These are phyloP conservation scores for Verticillium alfalfae DNA, from an alignment of 2,329 filamentous ascomycete species.

Conservation along the genomic window DNA sequence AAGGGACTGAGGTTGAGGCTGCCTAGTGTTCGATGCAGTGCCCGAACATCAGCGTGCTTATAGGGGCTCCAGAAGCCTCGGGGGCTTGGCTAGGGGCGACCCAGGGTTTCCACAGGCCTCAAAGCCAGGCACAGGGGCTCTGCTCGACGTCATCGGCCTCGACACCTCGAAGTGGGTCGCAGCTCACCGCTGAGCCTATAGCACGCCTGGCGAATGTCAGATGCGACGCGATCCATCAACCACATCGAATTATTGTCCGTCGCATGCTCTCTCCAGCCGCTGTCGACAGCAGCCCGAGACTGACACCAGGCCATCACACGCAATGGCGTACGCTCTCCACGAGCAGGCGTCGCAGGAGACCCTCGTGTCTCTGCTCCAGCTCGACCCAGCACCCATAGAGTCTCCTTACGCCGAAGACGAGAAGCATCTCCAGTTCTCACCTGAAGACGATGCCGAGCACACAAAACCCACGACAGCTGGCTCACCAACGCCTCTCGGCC, in stretches of 20 bases:
- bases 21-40: too few relatives aligned
- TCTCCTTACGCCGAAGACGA: constrained; percentile 41
- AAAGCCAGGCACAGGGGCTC: too few relatives aligned
- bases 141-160: too few relatives aligned
- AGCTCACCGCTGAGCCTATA: neutral
- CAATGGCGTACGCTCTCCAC: constrained; percentile 9
- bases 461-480: constrained; percentile 31
- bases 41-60: too few relatives aligned
- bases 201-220: neutral
- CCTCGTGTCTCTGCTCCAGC: constrained; percentile 12
- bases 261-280: too few relatives aligned
- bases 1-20: too few relatives aligned
- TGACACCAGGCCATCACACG: neutral
- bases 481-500: constrained; percentile 39
- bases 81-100: too few relatives aligned
- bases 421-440: constrained; percentile 36
- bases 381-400: constrained; percentile 43
- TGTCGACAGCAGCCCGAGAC: neutral
- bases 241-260: neutral
- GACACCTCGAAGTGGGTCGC: neutral
- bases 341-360: constrained; percentile 12
- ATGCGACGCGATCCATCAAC: neutral
- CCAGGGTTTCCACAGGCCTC: too few relatives aligned
- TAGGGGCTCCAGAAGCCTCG: too few relatives aligned
- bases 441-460: constrained; percentile 23